Base-by-base conservation (phyloP, 805 yeast species). In the Candida michaelii region DNA sequence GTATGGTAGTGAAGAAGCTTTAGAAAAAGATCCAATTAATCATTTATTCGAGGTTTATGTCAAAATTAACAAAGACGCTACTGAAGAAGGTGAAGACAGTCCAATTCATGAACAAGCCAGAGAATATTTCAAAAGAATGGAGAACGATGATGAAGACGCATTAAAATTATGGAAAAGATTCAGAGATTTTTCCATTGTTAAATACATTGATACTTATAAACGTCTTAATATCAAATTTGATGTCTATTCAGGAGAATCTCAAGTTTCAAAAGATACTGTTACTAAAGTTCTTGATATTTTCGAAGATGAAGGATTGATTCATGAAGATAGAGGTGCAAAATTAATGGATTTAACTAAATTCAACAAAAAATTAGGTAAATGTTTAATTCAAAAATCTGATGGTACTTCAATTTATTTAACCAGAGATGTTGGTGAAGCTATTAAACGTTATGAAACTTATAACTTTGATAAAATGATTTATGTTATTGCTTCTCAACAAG, bases 381-480 rank as follows among this genome's bases (percentile, higher is more conserved):
- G 88, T 43, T 77, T 93, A 50, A 91, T 93, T 38, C 89, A 89
- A 63, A 95, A 93, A 69, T 82, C 89, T 17, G 99, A 93, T 62
- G 98, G 98, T 62, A 87, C 99, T 17, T 86, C 96, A 13, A 72
- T 93, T 48, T 93, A 93, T 65, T 66, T 93, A 58, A 90, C 98
- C 49, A 83, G 99, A 73, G 99, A 93, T 66, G 85, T 93, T 45
- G 97, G 97, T 55, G 97, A 90, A 56, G 98, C 98, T 43, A 82
- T 84, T 59, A 88, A 85, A 59, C 91, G 99, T 74, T 76, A 88
- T 62, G 81, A 85, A 43, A 77, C 74, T 54, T 86, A 82, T 71
- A 71, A 89, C 44, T 93, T 93, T 61, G 98, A 91, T 71, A 89
- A 90, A 74, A 86, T 89, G 96, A 80, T 93, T 50, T 93, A 93